Evolutionary conservation across 2,329 filamentous ascomycete species (phyloP).

Genomic region (Fusarium azukiicola): DNA sequence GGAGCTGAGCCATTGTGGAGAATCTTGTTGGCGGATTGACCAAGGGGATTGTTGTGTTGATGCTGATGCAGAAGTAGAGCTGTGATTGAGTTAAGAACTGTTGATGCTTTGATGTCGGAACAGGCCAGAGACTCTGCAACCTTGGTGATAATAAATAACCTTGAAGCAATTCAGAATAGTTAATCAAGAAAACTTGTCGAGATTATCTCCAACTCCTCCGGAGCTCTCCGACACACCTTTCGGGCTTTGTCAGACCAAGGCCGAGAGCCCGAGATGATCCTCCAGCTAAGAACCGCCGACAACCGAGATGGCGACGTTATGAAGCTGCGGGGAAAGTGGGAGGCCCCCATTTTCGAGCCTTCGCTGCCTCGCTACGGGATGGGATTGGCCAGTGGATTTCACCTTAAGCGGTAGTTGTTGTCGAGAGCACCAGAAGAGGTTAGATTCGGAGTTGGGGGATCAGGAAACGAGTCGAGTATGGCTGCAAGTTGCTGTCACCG

Average conservation of each 20-base stretch:
- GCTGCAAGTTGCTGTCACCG: neutral
- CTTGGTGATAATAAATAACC: conserved; percentile 12
- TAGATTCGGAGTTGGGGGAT: neutral
- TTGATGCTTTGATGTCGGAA: conserved; percentile 2
- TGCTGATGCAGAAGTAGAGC: neutral
- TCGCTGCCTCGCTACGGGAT: neutral
- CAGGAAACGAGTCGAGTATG: neutral
- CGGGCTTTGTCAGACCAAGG: neutral
- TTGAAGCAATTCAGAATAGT: conserved; percentile 16
- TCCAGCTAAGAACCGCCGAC: neutral
- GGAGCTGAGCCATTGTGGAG: conserved; percentile 35
- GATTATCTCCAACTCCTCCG: conserved; percentile 1
- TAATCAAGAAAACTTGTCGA: neutral
- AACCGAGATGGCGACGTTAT: conserved; percentile 1
- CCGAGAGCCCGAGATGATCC: conserved; percentile 2
- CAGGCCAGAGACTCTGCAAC: neutral
- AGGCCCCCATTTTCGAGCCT: conserved; percentile 9
- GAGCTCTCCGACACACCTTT: neutral
- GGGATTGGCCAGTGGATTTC: neutral
- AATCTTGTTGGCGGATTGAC: neutral
- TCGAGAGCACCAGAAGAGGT: neutral
- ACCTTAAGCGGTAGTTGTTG: conserved; percentile 1
- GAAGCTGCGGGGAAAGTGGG: conserved; percentile 18
- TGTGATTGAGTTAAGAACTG: neutral
- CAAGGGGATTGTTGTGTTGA: neutral